phyloP scores from a whole-genome alignment of 2,329 filamentous ascomycete genomes.

The Monilinia fructigena region DNA sequence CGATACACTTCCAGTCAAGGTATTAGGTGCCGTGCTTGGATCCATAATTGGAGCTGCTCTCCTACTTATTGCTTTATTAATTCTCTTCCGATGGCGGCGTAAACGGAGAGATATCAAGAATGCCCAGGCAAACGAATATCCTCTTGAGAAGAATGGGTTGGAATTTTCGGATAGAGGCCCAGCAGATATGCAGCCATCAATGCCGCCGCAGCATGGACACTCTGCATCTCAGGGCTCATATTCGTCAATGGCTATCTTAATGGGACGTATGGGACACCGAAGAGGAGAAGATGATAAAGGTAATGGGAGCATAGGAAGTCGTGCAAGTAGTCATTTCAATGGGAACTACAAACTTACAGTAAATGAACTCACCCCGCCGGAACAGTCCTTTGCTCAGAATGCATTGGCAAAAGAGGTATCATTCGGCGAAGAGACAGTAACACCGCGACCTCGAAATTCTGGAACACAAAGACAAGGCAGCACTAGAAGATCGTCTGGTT shows the following conservation, averaged over 20 bases:
- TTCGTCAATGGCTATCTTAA: slow-evolving; percentile 64
- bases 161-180: slow-evolving; percentile 48
- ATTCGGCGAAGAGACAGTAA: slow-evolving; percentile 40
- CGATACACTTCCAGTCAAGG: slow-evolving; percentile 49
- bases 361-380: slow-evolving; percentile 58
- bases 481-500: slow-evolving; percentile 65
- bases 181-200: slow-evolving; percentile 41
- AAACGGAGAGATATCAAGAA: slow-evolving; percentile 55
- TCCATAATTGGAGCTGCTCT: slow-evolving; percentile 71
- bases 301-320: slow-evolving; percentile 57
- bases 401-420: slow-evolving; percentile 28
- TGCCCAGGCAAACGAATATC: slow-evolving; percentile 46
- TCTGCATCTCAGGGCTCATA: slow-evolving; percentile 57
- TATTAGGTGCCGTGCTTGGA: slow-evolving; percentile 80
- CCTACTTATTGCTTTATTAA: slow-evolving; percentile 53
- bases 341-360: slow-evolving; percentile 63
- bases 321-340: slow-evolving; percentile 58
- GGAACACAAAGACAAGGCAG: slow-evolving; percentile 34
- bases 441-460: slow-evolving; percentile 30
- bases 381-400: slow-evolving; percentile 27
- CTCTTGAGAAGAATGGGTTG: slow-evolving; percentile 59
- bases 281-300: slow-evolving; percentile 45
- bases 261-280: slow-evolving; percentile 59
- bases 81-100: slow-evolving; percentile 62
- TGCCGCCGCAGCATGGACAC: slow-evolving; percentile 47